Evolutionary conservation across 2,329 filamentous ascomycete genomes (phyloP).

Genomic region (Delphinella strobiligena): DNA sequence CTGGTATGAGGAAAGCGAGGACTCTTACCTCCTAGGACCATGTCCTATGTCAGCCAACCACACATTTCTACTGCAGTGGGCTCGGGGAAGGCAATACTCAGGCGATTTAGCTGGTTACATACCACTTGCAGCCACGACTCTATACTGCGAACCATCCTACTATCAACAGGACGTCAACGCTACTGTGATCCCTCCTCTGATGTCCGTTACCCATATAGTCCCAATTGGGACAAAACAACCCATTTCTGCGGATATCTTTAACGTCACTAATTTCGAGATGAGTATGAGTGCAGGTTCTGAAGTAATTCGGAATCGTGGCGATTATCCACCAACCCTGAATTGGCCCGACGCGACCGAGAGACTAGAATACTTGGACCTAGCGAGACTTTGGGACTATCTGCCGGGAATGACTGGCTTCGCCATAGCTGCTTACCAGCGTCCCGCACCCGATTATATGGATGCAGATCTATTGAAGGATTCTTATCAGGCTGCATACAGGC

Average conservation of each 20-base stretch:
- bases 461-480: conserved; percentile 19
- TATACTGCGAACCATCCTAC: conserved; percentile 36
- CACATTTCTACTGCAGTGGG: conserved; percentile 7
- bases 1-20: conserved; percentile 6
- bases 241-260: conserved; percentile 21
- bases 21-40: neutral
- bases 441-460: conserved; percentile 23
- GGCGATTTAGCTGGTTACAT: neutral
- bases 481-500: conserved; percentile 29
- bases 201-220: conserved; percentile 12
- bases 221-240: conserved; percentile 14
- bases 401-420: conserved; percentile 28
- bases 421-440: conserved; percentile 16
- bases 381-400: conserved; percentile 16
- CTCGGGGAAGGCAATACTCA: neutral
- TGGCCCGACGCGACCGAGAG: conserved; percentile 13
- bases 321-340: conserved; percentile 10
- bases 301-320: conserved; percentile 7
- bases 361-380: conserved; percentile 9
- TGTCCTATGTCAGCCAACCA: conserved; percentile 5
- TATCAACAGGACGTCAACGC: conserved; percentile 33
- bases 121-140: conserved; percentile 17
- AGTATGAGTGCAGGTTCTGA: conserved; percentile 17
- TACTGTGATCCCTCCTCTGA: conserved; percentile 21
- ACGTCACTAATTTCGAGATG: conserved; percentile 28